phyloP scores from a whole-genome alignment of 78 protist genomes.

The Acrasis kona region DNA sequence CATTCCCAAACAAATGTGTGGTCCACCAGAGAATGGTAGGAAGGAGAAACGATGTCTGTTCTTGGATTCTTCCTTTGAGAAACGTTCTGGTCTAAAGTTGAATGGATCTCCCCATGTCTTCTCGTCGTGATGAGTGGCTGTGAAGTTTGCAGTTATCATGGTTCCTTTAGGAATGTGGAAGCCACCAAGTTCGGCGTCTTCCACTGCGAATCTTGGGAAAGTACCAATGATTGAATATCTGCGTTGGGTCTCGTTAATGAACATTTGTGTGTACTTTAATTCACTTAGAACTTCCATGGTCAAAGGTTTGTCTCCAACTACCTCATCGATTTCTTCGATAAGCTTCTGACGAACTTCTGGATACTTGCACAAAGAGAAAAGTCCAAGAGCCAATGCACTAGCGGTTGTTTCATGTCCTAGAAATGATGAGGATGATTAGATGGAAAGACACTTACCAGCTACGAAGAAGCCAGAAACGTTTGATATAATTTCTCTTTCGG shows the following conservation, averaged over 20 bases:
- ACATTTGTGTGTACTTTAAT: background rate
- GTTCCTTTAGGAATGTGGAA: background rate
- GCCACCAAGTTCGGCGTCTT: background rate
- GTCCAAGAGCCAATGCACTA: background rate
- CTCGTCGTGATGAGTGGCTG: background rate
- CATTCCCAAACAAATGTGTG: too few relatives aligned
- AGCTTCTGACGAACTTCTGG: background rate
- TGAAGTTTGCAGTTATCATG: background rate
- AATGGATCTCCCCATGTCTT: background rate
- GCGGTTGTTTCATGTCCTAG: conserved; percentile 1
- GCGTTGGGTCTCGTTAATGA: background rate
- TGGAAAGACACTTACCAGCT: background rate
- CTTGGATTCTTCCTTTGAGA: background rate
- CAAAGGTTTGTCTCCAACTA: background rate
- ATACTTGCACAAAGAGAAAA: background rate
- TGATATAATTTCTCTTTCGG: too few relatives aligned
- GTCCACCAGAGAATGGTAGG: background rate
- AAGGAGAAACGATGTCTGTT: background rate
- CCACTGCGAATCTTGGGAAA: background rate
- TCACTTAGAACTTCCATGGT: background rate
- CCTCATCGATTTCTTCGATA: background rate
- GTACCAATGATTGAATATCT: background rate
- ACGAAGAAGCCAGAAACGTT: background rate
- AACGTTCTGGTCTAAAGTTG: background rate
- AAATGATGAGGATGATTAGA: background rate